Evolutionary conservation across 768 basidiomycete genomes (phyloP).

Genomic region (Russula olivacea): DNA sequence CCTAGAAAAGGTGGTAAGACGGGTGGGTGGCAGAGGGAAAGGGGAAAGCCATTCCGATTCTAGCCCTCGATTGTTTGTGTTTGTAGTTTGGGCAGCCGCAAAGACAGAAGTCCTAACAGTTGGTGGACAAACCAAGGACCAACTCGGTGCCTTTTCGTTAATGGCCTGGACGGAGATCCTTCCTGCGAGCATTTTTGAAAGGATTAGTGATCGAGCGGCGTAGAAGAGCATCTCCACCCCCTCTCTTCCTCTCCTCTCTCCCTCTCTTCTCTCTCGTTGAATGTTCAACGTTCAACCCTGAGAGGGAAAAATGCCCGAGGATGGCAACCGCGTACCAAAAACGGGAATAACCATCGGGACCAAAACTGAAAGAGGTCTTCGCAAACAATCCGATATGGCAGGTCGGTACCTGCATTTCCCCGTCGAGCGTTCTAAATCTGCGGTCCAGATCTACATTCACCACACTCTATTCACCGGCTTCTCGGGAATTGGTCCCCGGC

Average conservation of each 20-base stretch:
- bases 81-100: conserved; percentile 1
- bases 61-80: not conserved
- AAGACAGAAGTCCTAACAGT: conserved; percentile 7
- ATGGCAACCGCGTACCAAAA: conserved; percentile 18
- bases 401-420: conserved; percentile 12
- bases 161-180: conserved; percentile 11
- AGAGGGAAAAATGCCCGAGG: not conserved
- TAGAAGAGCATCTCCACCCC: conserved; percentile 6
- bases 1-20: not conserved
- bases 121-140: not conserved
- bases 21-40: not conserved
- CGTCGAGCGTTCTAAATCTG: conserved; percentile 2
- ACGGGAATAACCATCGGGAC: conserved; percentile 17
- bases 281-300: not conserved
- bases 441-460: conserved; percentile 18
- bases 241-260: not conserved
- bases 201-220: conserved; percentile 22
- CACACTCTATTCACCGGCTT: conserved; percentile 20
- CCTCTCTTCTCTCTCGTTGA: not conserved
- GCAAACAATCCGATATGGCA: conserved; percentile 1
- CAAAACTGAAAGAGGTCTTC: not conserved
- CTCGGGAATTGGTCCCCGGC: conserved; percentile 14
- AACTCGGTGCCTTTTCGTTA: conserved; percentile 14
- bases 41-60: not conserved
- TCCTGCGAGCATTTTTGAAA: not conserved